Evolutionary conservation across 805 yeast genomes (phyloP).

Genomic region (Metschnikowia kunwiensis): DNA sequence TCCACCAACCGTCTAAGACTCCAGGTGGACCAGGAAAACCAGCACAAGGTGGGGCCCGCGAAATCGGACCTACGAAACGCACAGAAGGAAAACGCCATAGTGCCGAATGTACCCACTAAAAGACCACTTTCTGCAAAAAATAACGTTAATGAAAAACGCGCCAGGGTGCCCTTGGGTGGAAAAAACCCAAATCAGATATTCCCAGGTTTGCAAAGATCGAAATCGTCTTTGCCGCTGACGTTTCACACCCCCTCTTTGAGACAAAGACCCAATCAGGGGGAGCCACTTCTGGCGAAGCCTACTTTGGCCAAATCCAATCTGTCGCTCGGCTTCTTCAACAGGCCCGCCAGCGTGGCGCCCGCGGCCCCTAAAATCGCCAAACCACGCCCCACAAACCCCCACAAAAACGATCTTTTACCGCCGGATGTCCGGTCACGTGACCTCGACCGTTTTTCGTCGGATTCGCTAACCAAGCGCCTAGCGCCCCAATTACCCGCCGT

Average conservation of each 20-base stretch:
- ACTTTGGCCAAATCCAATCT: slow-evolving; percentile 34
- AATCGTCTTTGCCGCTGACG: slow-evolving; percentile 14
- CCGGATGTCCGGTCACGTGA: slow-evolving; percentile 21
- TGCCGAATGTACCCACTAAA: slow-evolving; percentile 4
- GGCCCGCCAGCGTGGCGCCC: slow-evolving; percentile 2
- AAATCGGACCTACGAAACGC: slow-evolving; percentile 11
- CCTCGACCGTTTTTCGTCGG: slow-evolving; percentile 23
- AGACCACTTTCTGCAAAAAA: slow-evolving; percentile 8
- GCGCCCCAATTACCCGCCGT: slow-evolving; percentile 3
- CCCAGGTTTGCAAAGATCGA: slow-evolving; percentile 32
- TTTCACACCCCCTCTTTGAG: slow-evolving; percentile 2
- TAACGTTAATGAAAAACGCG: slow-evolving; percentile 19
- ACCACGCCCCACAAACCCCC: slow-evolving; percentile 12
- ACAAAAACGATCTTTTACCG: slow-evolving; percentile 16
- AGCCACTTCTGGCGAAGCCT: slow-evolving; percentile 17
- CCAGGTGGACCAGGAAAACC: slow-evolving; percentile 16
- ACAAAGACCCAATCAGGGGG: background rate
- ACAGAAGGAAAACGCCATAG: slow-evolving; percentile 7
- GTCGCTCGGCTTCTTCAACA: slow-evolving; percentile 30
- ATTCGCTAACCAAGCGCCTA: slow-evolving; percentile 22
- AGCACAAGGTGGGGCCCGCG: slow-evolving; percentile 7
- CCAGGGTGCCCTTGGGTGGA: slow-evolving; percentile 37
- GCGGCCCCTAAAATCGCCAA: background rate
- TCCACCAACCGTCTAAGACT: slow-evolving; percentile 7
- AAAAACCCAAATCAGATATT: slow-evolving; percentile 32